Conservation (phyloP, 2,329 filamentous ascomycete species). For the Neofusicoccum ribis region DNA sequence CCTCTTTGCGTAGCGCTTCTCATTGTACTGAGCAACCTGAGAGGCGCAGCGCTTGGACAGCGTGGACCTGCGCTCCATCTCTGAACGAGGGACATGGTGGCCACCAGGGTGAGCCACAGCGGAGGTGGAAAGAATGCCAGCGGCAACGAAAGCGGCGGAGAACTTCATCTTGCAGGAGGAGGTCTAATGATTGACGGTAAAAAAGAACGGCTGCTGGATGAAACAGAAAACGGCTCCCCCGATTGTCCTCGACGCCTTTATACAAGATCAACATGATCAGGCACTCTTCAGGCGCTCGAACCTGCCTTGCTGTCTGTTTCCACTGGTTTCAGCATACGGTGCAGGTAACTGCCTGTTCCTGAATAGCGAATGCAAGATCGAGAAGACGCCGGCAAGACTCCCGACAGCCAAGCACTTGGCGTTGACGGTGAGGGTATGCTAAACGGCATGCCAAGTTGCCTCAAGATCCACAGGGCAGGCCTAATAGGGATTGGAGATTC, state of each 20-base stretch:
- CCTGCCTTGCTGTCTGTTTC: too few relatives aligned
- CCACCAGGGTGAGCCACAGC: not conserved
- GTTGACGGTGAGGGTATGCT: not conserved
- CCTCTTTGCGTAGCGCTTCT: slow-evolving; percentile 15
- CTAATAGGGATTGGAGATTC: not conserved
- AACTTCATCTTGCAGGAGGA: not conserved
- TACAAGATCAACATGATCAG: not conserved
- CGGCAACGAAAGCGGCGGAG: not conserved
- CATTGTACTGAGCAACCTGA: slow-evolving; percentile 2
- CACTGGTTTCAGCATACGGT: not conserved
- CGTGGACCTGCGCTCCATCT: not conserved
- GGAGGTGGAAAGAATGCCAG: not conserved
- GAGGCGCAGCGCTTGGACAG: not conserved
- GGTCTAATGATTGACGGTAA: not conserved
- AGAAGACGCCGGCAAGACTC: not conserved
- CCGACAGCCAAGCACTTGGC: not conserved
- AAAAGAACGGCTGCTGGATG: not conserved
- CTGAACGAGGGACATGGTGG: not conserved
- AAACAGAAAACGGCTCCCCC: not conserved
- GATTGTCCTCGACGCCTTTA: not conserved
- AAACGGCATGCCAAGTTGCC: not conserved
- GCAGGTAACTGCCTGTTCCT: not conserved
- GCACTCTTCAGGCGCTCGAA: not conserved
- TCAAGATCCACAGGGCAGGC: not conserved
- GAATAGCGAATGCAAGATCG: not conserved